Percentiles rank a stretch among this genome's conserved stretches.
Conservation (phyloP, 2,329 filamentous ascomycete genomes). For the Rhinocladiella similis region DNA sequence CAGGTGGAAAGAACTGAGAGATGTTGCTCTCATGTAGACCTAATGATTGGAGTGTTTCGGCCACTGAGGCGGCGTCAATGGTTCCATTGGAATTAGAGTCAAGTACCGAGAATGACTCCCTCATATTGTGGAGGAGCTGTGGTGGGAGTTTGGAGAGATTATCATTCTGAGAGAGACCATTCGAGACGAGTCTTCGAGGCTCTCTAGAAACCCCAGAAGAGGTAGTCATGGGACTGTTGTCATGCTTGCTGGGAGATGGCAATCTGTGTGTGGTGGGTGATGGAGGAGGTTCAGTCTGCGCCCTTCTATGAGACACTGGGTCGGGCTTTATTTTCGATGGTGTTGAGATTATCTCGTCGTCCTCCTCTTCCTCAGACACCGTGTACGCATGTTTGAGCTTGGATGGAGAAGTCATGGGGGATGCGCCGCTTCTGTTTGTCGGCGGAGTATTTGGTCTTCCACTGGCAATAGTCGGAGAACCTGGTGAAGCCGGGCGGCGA, state of each 20-base stretch:
- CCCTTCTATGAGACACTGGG: slow-evolving; percentile 12
- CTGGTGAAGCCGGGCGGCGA: slow-evolving; percentile 64
- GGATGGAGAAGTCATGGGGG: slow-evolving; percentile 47
- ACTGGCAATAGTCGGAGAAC: slow-evolving; percentile 59
- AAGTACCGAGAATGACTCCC: slow-evolving; percentile 90
- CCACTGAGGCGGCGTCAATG: slow-evolving; percentile 79
- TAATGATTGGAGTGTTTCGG: slow-evolving; percentile 69
- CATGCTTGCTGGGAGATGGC: neutral
- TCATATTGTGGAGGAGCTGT: slow-evolving; percentile 79
- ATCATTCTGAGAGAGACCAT: slow-evolving; percentile 34
- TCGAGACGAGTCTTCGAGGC: slow-evolving; percentile 16
- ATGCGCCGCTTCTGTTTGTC: slow-evolving; percentile 39
- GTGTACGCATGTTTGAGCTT: slow-evolving; percentile 50
- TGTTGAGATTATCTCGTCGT: slow-evolving; percentile 35
- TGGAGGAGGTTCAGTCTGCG: slow-evolving; percentile 36
- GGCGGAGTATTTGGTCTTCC: slow-evolving; percentile 49
- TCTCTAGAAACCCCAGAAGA: slow-evolving; percentile 1
- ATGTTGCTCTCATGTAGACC: slow-evolving; percentile 76
- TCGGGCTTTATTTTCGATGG: slow-evolving; percentile 44
- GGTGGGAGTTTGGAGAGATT: slow-evolving; percentile 62
- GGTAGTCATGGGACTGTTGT: slow-evolving; percentile 6
- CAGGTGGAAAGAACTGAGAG: slow-evolving; percentile 79
- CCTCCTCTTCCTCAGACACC: slow-evolving; percentile 41
- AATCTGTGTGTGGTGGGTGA: slow-evolving; percentile 36
- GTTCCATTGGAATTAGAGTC: slow-evolving; percentile 84